A percentile compares a stretch with the other conserved stretches of the same genome.
Evolutionary conservation across 2,329 filamentous ascomycete species (phyloP).

Genomic region (Talaromyces sp.): DNA sequence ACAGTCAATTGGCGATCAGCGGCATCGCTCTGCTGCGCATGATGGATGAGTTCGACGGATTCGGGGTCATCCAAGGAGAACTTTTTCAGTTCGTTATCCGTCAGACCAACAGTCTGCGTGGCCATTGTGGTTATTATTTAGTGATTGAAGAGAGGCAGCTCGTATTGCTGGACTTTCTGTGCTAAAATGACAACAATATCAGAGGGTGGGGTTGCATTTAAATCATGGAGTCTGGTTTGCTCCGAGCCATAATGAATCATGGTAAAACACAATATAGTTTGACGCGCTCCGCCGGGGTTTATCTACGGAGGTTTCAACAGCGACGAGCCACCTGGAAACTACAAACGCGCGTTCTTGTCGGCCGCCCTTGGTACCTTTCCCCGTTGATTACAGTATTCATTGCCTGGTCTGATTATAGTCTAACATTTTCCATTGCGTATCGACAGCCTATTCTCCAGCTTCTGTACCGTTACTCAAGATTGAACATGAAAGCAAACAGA

Average conservation of each 20-base stretch:
- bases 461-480: not conserved
- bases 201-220: not conserved
- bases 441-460: not conserved
- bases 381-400: too few species aligned
- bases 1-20: conserved; percentile 8
- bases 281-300: not conserved
- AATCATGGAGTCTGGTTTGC: not conserved
- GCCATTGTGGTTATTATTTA: not conserved
- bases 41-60: conserved; percentile 5
- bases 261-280: not conserved
- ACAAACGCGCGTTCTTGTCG: too few species aligned
- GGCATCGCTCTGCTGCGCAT: conserved; percentile 9
- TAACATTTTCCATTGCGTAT: not conserved
- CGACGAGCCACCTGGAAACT: not conserved
- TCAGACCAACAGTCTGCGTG: not conserved
- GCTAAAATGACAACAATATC: not conserved
- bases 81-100: conserved; percentile 7
- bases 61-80: conserved; percentile 6
- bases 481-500: not conserved
- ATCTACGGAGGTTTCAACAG: not conserved
- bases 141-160: not conserved
- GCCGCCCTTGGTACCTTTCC: too few species aligned
- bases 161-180: not conserved
- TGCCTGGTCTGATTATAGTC: too few species aligned
- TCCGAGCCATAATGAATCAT: not conserved